These are phyloP conservation scores for Bidens hawaiensis DNA, from an alignment of 140 eudicot genomes.

Conservation along the genomic window DNA sequence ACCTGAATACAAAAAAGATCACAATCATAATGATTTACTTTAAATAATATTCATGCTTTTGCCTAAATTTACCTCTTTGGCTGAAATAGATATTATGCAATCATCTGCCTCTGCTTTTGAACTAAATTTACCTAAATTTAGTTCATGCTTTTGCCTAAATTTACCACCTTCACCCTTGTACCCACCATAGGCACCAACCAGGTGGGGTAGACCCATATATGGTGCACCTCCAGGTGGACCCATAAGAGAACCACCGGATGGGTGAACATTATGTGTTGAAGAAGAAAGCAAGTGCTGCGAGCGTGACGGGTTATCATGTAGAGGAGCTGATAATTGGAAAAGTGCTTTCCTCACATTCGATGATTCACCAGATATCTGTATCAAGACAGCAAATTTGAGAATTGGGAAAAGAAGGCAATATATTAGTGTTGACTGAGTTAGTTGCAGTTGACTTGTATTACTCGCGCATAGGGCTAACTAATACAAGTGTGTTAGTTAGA, in stretches of 20 bases:
- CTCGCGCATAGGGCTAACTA: too few species aligned
- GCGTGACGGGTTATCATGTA: constrained; percentile 79
- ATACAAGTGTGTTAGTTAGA: too few species aligned
- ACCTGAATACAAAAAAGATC: constrained; percentile 35
- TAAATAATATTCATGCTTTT: neutral
- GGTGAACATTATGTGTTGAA: constrained; percentile 42
- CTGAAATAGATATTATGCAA: constrained; percentile 70
- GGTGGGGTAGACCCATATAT: constrained; percentile 64
- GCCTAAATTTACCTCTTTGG: constrained; percentile 60
- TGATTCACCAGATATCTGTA: constrained; percentile 82
- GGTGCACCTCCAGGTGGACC: constrained; percentile 65
- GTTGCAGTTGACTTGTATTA: too few species aligned
- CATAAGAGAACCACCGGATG: constrained; percentile 61
- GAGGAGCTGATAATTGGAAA: constrained; percentile 59
- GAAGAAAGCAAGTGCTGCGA: constrained; percentile 77
- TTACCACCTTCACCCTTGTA: constrained; percentile 92
- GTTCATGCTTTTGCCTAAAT: too few species aligned
- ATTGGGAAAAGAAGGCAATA: constrained; percentile 17
- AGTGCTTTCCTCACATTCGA: constrained; percentile 85
- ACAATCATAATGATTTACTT: neutral
- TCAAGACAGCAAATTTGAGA: constrained; percentile 46
- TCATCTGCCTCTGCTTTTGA: constrained; percentile 81
- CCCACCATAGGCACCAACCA: constrained; percentile 75
- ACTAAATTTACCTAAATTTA: too few species aligned
- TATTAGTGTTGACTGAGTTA: too few species aligned